These are phyloP conservation scores for Microcos paniculata DNA, from an alignment of 345 rosid species.

Conservation along the genomic window DNA sequence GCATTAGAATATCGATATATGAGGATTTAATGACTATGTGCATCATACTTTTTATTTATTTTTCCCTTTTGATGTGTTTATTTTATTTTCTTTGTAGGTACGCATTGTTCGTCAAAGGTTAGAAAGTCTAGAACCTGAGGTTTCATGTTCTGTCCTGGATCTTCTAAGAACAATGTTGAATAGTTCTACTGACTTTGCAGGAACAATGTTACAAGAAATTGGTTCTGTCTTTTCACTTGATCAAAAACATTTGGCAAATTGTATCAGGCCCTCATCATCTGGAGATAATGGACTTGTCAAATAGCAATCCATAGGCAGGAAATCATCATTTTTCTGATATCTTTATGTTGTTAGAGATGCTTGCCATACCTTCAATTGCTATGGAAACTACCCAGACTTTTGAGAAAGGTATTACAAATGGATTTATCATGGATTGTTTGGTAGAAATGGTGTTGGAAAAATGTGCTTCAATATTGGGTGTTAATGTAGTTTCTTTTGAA, in stretches of 20 bases:
- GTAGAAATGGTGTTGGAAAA: neutral
- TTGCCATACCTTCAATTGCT: neutral
- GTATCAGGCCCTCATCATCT: neutral
- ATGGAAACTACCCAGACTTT: neutral
- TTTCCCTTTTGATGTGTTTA: neutral
- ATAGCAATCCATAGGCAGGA: neutral
- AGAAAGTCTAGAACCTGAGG: neutral
- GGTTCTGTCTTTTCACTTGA: neutral
- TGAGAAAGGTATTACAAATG: constrained; percentile 11
- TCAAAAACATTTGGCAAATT: neutral
- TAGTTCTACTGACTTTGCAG: neutral
- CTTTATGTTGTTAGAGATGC: constrained; percentile 2
- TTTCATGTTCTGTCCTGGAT: neutral
- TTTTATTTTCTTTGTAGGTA: neutral
- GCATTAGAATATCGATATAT: neutral
- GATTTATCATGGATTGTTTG: neutral
- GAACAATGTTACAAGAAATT: neutral
- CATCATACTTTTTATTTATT: neutral
- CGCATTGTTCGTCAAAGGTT: neutral
- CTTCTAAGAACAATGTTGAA: neutral
- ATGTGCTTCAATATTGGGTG: neutral
- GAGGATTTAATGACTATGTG: neutral
- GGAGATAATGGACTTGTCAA: neutral
- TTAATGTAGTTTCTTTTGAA: neutral
- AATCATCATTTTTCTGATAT: constrained; percentile 1